Percentiles rank a stretch among this genome's conserved stretches.
Conservation (phyloP, 2,329 filamentous ascomycete species). For the Bipolaris oryzae region DNA sequence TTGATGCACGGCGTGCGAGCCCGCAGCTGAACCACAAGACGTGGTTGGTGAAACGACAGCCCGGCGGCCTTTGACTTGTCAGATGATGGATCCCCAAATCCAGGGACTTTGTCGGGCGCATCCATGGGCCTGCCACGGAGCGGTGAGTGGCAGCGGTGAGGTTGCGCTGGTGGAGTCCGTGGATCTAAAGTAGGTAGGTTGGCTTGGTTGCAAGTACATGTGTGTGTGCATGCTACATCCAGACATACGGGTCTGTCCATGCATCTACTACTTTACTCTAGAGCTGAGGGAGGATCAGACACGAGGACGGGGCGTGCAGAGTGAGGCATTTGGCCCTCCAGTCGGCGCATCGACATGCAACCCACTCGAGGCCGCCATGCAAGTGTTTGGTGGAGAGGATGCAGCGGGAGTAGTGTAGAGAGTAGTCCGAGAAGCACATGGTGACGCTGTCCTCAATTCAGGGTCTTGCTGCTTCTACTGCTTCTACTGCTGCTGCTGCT, state of each 20-base stretch:
- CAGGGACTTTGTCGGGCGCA: conserved; percentile 2
- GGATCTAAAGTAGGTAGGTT: too few relatives aligned
- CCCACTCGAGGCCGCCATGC: neutral
- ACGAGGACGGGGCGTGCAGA: neutral
- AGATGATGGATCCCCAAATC: conserved; percentile 34
- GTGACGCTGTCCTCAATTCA: conserved; percentile 1
- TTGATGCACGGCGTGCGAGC: conserved; percentile 15
- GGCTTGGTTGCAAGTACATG: too few relatives aligned
- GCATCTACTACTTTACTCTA: too few relatives aligned
- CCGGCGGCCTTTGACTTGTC: conserved; percentile 20
- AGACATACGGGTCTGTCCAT: too few relatives aligned
- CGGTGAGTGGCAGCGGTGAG: conserved; percentile 32
- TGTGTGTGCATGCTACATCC: too few relatives aligned
- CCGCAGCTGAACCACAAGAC: conserved; percentile 6
- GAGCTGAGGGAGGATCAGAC: too few relatives aligned
- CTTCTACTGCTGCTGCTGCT: too few relatives aligned
- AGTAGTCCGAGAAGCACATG: neutral
- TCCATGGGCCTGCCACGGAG: conserved; percentile 3
- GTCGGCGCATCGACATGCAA: neutral
- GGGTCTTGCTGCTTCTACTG: conserved; percentile 1
- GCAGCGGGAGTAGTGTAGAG: too few relatives aligned
- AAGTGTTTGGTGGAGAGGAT: neutral
- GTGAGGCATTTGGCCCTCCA: neutral
- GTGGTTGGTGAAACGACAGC: conserved; percentile 23
- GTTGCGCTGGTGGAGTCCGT: neutral